A percentile compares a stretch with the other conserved stretches of the same genome.
These are phyloP conservation scores for Thielaviopsis populi DNA, from an alignment of 2,329 filamentous ascomycete species.

Conservation along the genomic window DNA sequence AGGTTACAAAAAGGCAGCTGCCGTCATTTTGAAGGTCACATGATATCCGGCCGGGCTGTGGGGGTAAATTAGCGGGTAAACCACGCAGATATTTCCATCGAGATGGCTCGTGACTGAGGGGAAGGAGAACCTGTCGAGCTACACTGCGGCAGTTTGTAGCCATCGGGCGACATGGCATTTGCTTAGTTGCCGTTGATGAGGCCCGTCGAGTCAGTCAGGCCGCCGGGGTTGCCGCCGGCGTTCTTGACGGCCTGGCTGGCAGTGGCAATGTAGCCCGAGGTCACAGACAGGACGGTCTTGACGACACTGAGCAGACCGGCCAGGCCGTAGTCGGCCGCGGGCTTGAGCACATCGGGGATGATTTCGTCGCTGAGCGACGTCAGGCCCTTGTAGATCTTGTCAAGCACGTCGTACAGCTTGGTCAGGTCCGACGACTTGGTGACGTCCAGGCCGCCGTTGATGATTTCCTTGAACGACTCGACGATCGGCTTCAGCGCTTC, in stretches of 20 bases:
- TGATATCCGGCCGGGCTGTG: not conserved
- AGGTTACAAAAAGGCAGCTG: not conserved
- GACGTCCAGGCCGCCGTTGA: not conserved
- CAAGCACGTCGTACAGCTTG: slow-evolving; percentile 8
- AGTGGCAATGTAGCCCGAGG: not conserved
- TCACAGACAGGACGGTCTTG: slow-evolving; percentile 2
- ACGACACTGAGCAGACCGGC: slow-evolving; percentile 4
- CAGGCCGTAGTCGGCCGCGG: not conserved
- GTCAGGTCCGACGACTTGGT: not conserved
- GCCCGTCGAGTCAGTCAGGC: not conserved
- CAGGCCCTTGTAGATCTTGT: not conserved
- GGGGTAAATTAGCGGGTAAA: too few relatives aligned
- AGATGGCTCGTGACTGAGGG: too few relatives aligned
- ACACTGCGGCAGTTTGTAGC: too few relatives aligned
- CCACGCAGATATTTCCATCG: too few relatives aligned
- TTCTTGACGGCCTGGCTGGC: slow-evolving; percentile 6
- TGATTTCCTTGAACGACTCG: not conserved
- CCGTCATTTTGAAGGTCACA: not conserved
- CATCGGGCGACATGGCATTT: too few relatives aligned
- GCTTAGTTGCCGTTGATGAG: not conserved
- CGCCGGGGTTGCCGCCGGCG: not conserved
- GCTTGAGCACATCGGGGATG: slow-evolving; percentile 1
- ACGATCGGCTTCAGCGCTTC: slow-evolving; percentile 6
- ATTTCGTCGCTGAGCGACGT: not conserved
- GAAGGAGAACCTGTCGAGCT: too few relatives aligned